phyloP scores from a whole-genome alignment of 78 protist genomes.

The Dictyostelium citrinum region DNA sequence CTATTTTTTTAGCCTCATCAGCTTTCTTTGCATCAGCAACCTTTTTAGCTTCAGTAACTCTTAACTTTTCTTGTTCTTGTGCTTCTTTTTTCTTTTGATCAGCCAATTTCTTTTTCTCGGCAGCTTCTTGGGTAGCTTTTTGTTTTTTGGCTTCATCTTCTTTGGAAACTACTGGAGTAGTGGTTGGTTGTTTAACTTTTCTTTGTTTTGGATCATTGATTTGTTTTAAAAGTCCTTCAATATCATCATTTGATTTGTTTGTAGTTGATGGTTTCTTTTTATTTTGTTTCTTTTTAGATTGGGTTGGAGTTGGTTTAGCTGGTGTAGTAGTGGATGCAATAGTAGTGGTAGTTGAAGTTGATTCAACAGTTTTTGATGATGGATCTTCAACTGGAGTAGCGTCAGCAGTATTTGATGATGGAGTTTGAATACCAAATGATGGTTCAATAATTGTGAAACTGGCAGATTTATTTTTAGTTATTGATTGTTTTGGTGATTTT shows the following conservation, averaged over 20 bases:
- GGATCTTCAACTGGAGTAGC: neutral
- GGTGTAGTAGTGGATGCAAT: neutral
- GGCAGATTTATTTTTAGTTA: neutral
- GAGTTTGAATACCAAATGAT: slow-evolving; percentile 26
- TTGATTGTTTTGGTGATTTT: neutral
- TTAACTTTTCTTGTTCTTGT: slow-evolving; percentile 6
- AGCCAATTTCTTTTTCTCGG: slow-evolving; percentile 8
- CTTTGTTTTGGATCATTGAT: slow-evolving; percentile 23
- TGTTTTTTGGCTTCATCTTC: neutral
- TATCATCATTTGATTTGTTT: neutral
- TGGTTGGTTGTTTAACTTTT: neutral
- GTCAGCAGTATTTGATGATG: neutral
- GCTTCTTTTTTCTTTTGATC: neutral
- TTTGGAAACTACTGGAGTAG: neutral
- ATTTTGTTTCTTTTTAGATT: neutral
- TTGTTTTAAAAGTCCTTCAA: slow-evolving; percentile 14
- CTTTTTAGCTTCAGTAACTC: slow-evolving; percentile 19
- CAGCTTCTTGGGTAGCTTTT: neutral
- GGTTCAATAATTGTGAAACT: slow-evolving; percentile 69
- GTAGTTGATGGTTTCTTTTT: slow-evolving; percentile 5
- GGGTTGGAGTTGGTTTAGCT: neutral
- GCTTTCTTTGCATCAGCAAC: neutral
- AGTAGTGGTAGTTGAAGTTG: neutral
- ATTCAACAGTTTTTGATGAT: neutral
- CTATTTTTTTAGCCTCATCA: neutral